These are phyloP conservation scores for Stephania yunnanensis DNA, from an alignment of 164 flowering plant species.

Conservation along the genomic window DNA sequence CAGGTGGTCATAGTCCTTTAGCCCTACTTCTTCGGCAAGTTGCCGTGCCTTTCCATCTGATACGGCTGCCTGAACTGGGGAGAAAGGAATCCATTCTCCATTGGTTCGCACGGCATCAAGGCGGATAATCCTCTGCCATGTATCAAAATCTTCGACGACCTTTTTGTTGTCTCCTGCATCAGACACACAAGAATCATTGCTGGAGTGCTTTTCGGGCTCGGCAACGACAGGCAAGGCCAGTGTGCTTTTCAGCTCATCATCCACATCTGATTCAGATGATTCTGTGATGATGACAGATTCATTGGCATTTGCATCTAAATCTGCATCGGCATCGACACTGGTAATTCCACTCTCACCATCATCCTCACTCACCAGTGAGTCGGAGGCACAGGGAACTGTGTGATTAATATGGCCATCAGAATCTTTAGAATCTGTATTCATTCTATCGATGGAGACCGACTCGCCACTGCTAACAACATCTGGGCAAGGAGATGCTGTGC, in stretches of 20 bases:
- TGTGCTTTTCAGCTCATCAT: constrained; percentile 10
- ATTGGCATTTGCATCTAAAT: neutral
- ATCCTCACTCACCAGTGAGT: constrained; percentile 28
- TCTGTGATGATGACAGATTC: constrained; percentile 11
- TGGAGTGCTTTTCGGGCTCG: constrained; percentile 12
- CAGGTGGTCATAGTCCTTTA: constrained; percentile 79
- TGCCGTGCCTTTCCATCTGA: constrained; percentile 50
- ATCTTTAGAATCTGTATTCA: constrained; percentile 32
- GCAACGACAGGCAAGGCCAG: constrained; percentile 7
- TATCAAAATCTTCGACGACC: constrained; percentile 57
- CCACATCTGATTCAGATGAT: constrained; percentile 18
- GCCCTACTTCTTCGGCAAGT: constrained; percentile 66
- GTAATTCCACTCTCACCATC: constrained; percentile 25
- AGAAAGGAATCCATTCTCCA: constrained; percentile 62
- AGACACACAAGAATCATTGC: constrained; percentile 17
- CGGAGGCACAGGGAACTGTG: constrained; percentile 12
- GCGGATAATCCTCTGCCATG: constrained; percentile 91
- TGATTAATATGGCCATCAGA: constrained; percentile 19
- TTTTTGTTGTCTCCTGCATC: constrained; percentile 23
- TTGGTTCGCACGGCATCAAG: constrained; percentile 89
- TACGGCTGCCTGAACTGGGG: constrained; percentile 61
- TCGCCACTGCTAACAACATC: constrained; percentile 72
- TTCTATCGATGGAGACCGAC: constrained; percentile 60
- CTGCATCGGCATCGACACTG: neutral
- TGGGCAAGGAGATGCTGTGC: constrained; percentile 29